Base-by-base conservation (phyloP, 169 alveolate genomes). In the Eimeria tenella region DNA sequence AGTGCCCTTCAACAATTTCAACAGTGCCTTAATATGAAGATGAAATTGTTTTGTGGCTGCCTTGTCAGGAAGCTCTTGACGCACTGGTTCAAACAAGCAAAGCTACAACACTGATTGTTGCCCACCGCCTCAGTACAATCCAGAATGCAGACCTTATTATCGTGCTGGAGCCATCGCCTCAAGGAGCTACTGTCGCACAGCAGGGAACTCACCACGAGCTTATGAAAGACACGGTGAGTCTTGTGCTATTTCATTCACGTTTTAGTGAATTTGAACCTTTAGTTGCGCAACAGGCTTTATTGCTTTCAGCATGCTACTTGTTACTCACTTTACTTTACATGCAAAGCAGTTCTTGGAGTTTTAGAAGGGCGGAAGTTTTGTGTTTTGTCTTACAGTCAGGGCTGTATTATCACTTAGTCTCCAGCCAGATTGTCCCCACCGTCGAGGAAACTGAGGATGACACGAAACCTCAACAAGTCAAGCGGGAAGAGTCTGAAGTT, bases 111-210 rank as follows among this genome's bases (percentile, higher is more conserved):
- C 92, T 98, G 31, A 96, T 98, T 19, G 97, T 98, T 53, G 99
- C 99, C 8, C 99, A 98, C 95, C 96, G 99, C 79, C 97, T 98
- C 58, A 93, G 97, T 13, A 98, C 99, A 0, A 95, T 98, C 89
- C 96, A 94, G 93, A 96, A 95, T 60, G 97, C 98, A 50, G 99
- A 98, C 84, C 93, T 90, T 71, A 98, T 98, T 58, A 86, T 97
- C 60, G 98, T 98, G 21, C 58, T 98, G 52, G 87, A 74, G 9
- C 56, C 55, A 7, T 86, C 83, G 19, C 73, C 53, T 31, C 49
- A 74, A 4, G 95, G 95, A 25, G 81, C 89, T 25, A 31, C 65
- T 11, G 75, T 93, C n/a, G 95, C 86, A n/a, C 97, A 97, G 94
- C 65, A 79, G 75, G 98, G 98, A 56, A 96, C 96, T 52, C 98